Evolutionary conservation across 78 protist genomes (phyloP).

Genomic region (Fonticula alba): DNA sequence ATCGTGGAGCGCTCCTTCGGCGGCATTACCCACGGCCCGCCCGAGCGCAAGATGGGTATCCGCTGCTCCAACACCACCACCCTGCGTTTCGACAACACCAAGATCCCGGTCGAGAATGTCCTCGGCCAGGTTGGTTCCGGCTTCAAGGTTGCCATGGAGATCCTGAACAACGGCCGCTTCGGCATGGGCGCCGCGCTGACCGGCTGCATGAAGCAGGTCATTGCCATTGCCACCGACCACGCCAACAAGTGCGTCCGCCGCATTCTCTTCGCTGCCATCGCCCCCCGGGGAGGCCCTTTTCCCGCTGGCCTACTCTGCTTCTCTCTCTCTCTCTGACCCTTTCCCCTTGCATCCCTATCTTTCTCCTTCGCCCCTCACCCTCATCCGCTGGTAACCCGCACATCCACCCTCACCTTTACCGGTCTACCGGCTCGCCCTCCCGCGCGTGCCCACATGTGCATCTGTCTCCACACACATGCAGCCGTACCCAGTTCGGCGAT

Average conservation of each 20-base stretch:
- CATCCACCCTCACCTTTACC: no score
- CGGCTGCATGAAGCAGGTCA: conserved; percentile 3
- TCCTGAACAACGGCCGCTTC: conserved; percentile 20
- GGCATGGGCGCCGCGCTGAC: conserved; percentile 3
- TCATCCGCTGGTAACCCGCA: no score
- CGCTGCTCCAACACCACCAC: neutral
- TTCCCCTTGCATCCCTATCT: neutral
- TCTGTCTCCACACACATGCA: conserved; percentile 1
- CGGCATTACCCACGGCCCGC: conserved; percentile 9
- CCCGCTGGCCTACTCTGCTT: no score
- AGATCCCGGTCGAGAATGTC: conserved; percentile 19
- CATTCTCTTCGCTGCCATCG: no score
- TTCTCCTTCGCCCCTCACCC: no score
- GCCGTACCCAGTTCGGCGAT: conserved; percentile 9
- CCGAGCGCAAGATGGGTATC: conserved; percentile 19
- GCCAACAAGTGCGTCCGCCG: no score
- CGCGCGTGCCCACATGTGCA: no score
- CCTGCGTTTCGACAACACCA: neutral
- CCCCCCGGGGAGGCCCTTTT: no score
- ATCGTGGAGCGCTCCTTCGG: conserved; percentile 14
- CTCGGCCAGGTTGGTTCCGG: conserved; percentile 1
- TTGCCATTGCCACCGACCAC: no score
- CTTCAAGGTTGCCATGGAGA: conserved; percentile 19
- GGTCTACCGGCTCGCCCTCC: no score
- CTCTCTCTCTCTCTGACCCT: no score